Base-by-base conservation (phyloP, 2,329 filamentous ascomycete genomes). In the Lachnellula willkommii region DNA sequence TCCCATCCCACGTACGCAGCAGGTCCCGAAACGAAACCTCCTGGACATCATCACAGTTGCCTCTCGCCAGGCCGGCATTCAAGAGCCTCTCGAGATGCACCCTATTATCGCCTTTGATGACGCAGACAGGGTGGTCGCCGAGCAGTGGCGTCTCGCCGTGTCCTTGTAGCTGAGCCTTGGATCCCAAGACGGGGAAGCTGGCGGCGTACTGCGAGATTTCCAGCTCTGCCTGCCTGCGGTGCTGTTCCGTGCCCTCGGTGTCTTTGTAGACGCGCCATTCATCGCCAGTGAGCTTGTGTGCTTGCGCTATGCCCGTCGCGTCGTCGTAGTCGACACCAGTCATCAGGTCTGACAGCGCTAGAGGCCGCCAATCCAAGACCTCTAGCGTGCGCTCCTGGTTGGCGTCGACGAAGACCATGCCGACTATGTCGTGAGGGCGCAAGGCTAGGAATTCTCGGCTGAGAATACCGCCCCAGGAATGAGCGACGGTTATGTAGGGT, bases 381-480 rank as follows among this genome's bases (percentile, higher is more conserved):
- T 45, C 42, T 2, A 45, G 42, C 42, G 42, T 45, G 20, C 55
- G 20, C 12, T 57, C 55, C 22, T 50, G 51, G 36, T 48, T 51
- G 11, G 42, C 56, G 14, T 61, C 59, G 9, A 57, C 57, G 37
- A 59, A 45, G 8, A 59, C 49, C 35, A 61, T 53, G 11, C 59
- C 59, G 0, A 39, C 48, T 4, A 61, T 24, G 24, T 59, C 57
- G 7, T 51, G 32, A 37, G 17, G 40, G 2, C 40, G 17, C 32
- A 60, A 37, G 45, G 55, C 28, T n/a, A 61, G 17, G 36, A 61
- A 59, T 28, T 61, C 59, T 24, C 59, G 45, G 11, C 54, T 52
- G 11, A 55, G 52, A 32, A 61, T 52, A 8, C 47, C 59, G 12
- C 59, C 59, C 15, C 51, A 60, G 4, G 53, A 54, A 50, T 61